These are phyloP conservation scores for Phyllosticta citrichinensis DNA, from an alignment of 2,329 filamentous ascomycete genomes.

Conservation along the genomic window DNA sequence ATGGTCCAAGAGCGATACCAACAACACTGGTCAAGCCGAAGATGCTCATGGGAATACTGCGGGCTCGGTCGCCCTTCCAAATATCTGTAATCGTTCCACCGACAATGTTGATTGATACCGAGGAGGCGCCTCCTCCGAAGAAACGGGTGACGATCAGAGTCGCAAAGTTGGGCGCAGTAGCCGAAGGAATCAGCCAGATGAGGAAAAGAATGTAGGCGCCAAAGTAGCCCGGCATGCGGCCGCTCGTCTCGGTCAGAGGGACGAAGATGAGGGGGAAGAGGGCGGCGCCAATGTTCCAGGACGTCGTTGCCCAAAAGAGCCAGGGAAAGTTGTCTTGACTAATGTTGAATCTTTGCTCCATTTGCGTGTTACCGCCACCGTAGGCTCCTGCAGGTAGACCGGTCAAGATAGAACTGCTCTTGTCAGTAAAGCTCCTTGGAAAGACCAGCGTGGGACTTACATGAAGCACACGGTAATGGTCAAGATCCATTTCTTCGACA, in stretches of 20 bases:
- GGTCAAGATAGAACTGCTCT: constrained; percentile 26
- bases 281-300: constrained; percentile 35
- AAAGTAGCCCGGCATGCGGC: constrained; percentile 35
- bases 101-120: constrained; percentile 32
- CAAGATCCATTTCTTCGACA: constrained; percentile 31
- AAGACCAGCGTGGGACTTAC: neutral
- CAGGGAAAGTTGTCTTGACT: constrained; percentile 30
- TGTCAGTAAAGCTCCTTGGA: neutral
- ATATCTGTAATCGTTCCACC: constrained; percentile 26
- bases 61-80: constrained; percentile 28
- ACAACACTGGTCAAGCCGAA: constrained; percentile 35
- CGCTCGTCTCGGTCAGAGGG: constrained; percentile 36
- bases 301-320: constrained; percentile 32
- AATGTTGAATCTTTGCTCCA: constrained; percentile 30
- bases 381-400: constrained; percentile 34
- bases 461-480: constrained; percentile 36
- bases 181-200: constrained; percentile 33
- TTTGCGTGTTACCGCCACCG: constrained; percentile 26
- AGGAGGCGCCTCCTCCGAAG: constrained; percentile 35
- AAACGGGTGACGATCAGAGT: constrained; percentile 36
- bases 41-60: constrained; percentile 34
- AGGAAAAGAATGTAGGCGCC: constrained; percentile 25
- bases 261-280: constrained; percentile 31
- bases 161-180: constrained; percentile 35
- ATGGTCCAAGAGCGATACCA: constrained; percentile 35